These are phyloP conservation scores for Ustilago hordei DNA, from an alignment of 1,284 basidiomycete genomes.

Conservation along the genomic window DNA sequence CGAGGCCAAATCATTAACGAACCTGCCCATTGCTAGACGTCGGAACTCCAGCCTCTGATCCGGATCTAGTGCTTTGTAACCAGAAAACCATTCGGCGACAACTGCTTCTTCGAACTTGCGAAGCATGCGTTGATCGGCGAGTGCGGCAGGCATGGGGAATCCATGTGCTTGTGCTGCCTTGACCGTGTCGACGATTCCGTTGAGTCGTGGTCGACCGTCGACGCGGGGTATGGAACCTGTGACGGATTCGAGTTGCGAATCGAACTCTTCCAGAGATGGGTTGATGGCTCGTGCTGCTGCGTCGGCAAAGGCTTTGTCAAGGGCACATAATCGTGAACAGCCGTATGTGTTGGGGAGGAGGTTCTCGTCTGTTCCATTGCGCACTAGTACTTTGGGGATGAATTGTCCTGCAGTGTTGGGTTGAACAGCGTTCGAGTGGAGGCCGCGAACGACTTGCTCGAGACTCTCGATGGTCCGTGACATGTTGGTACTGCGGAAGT, in stretches of 20 bases:
- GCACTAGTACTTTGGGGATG: slow-evolving; percentile 48
- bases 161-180: slow-evolving; percentile 76
- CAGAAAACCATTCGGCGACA: slow-evolving; percentile 82
- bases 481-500: slow-evolving; percentile 77
- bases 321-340: slow-evolving; percentile 75
- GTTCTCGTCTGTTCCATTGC: slow-evolving; percentile 77
- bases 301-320: slow-evolving; percentile 56
- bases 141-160: slow-evolving; percentile 69
- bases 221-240: slow-evolving; percentile 78
- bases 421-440: slow-evolving; percentile 37
- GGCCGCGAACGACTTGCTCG: slow-evolving; percentile 79
- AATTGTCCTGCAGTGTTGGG: slow-evolving; percentile 34
- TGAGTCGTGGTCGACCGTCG: slow-evolving; percentile 81
- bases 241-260: slow-evolving; percentile 78
- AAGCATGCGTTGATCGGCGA: slow-evolving; percentile 38
- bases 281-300: slow-evolving; percentile 75
- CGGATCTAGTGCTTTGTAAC: slow-evolving; percentile 68
- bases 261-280: slow-evolving; percentile 76
- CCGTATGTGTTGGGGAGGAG: slow-evolving; percentile 77
- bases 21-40: slow-evolving; percentile 80
- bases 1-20: slow-evolving; percentile 76
- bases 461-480: slow-evolving; percentile 81
- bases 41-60: slow-evolving; percentile 76
- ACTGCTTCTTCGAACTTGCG: slow-evolving; percentile 78
- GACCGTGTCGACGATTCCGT: slow-evolving; percentile 82